Evolutionary conservation across 2,329 filamentous ascomycete species (phyloP).

Genomic region (Phialophora macrospora): DNA sequence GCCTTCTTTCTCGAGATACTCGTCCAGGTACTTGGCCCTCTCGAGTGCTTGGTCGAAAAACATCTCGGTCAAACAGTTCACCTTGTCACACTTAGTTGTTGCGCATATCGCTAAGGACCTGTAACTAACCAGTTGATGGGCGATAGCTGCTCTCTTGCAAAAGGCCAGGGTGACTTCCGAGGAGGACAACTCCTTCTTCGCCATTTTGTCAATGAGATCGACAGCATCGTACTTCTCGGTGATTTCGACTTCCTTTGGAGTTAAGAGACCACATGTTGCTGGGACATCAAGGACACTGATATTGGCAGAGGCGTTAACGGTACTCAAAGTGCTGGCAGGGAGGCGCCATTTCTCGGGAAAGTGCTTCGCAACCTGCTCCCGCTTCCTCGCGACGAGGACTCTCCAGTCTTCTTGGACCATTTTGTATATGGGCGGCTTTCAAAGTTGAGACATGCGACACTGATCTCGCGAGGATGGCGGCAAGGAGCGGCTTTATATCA

Average conservation of each 20-base stretch:
- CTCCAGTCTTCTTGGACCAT: slow-evolving; percentile 29
- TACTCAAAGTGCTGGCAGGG: slow-evolving; percentile 15
- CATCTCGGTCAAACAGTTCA: slow-evolving; percentile 49
- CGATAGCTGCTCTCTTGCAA: slow-evolving; percentile 48
- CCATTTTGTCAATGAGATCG: slow-evolving; percentile 41
- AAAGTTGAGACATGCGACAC: no score
- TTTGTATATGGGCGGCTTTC: neutral
- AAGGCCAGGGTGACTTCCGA: slow-evolving; percentile 50
- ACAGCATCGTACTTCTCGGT: slow-evolving; percentile 55
- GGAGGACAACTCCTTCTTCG: slow-evolving; percentile 21
- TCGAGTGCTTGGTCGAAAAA: slow-evolving; percentile 54
- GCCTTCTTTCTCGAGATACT: slow-evolving; percentile 55
- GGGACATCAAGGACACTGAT: slow-evolving; percentile 41
- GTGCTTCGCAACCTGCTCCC: slow-evolving; percentile 21
- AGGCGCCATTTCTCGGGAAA: slow-evolving; percentile 42
- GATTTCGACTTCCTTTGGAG: slow-evolving; percentile 51
- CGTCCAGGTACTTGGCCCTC: slow-evolving; percentile 65
- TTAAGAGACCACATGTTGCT: slow-evolving; percentile 51
- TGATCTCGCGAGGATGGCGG: no score
- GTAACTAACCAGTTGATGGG: slow-evolving; percentile 56
- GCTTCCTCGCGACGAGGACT: slow-evolving; percentile 27
- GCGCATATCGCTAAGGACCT: slow-evolving; percentile 36
- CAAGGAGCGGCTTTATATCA: no score
- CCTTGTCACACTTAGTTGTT: slow-evolving; percentile 21
- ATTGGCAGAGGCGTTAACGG: slow-evolving; percentile 21